These are phyloP conservation scores for Durio zibethinus DNA, from an alignment of 345 rosid genomes.

Conservation along the genomic window DNA sequence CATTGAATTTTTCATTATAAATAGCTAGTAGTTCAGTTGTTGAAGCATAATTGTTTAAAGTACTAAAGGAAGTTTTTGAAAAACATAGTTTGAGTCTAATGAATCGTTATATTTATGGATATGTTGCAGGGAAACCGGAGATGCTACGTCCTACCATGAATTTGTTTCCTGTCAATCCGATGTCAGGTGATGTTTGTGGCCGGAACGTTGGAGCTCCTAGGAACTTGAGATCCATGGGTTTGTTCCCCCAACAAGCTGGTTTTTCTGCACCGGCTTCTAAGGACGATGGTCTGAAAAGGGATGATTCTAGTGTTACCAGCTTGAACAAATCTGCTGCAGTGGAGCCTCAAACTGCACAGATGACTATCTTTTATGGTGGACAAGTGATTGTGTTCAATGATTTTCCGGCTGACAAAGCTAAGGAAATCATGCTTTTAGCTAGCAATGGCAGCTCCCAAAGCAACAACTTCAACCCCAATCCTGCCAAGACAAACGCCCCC, in stretches of 20 bases:
- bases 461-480: conserved; percentile 27
- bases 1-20: conserved; percentile 8
- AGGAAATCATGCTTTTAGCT: conserved; percentile 67
- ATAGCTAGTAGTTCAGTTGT: background rate
- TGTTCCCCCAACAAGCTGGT: conserved; percentile 57
- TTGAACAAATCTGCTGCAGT: background rate
- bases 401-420: conserved; percentile 75
- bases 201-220: conserved; percentile 8
- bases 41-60: background rate
- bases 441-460: conserved; percentile 42
- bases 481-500: conserved; percentile 9
- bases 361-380: conserved; percentile 87
- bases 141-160: conserved; percentile 44
- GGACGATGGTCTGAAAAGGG: conserved; percentile 35
- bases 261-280: conserved; percentile 32
- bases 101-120: conserved; percentile 16
- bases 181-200: conserved; percentile 12
- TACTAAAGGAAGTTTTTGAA: background rate
- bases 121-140: conserved; percentile 33
- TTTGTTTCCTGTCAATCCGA: conserved; percentile 45
- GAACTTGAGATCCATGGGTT: conserved; percentile 46
- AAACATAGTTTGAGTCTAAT: conserved; percentile 12
- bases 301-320: conserved; percentile 18
- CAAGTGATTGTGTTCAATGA: conserved; percentile 72
- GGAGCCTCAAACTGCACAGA: conserved; percentile 48